phyloP scores from a whole-genome alignment of 2,329 filamentous ascomycete genomes.

The Ophiostoma triangulosporum region DNA sequence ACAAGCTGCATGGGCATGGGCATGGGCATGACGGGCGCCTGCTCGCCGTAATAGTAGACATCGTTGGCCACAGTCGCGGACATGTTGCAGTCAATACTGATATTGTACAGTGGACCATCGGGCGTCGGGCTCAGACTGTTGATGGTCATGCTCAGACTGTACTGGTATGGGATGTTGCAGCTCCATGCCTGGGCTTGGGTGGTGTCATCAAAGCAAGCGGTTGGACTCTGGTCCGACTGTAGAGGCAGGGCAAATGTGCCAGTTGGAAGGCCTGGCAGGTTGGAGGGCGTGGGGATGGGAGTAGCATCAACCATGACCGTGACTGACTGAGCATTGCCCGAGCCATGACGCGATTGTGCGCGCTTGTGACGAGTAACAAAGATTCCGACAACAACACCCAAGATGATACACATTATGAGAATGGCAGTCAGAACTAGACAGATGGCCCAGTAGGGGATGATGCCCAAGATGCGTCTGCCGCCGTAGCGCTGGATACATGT shows the following conservation, averaged over 20 bases:
- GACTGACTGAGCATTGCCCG: conserved; percentile 11
- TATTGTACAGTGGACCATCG: conserved; percentile 24
- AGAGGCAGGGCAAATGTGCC: conserved; percentile 45
- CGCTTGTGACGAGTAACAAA: conserved; percentile 24
- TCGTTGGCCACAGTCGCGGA: conserved; percentile 22
- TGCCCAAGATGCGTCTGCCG: conserved; percentile 41
- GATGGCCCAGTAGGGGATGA: conserved; percentile 50
- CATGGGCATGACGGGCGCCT: conserved; percentile 31
- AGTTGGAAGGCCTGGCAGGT: conserved; percentile 37
- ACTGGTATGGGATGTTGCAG: conserved; percentile 40
- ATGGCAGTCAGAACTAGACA: conserved; percentile 34
- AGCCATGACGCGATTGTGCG: conserved; percentile 12
- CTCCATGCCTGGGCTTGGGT: conserved; percentile 47
- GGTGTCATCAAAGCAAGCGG: conserved; percentile 43
- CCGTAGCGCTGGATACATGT: conserved; percentile 39
- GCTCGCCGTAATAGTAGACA: conserved; percentile 39
- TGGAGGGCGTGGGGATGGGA: conserved; percentile 36
- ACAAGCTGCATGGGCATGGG: conserved; percentile 32
- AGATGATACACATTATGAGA: conserved; percentile 38
- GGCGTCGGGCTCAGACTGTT: conserved; percentile 18
- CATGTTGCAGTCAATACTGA: conserved; percentile 26
- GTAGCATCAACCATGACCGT: conserved; percentile 34
- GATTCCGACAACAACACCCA: conserved; percentile 43
- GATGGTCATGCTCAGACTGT: conserved; percentile 26
- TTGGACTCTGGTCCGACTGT: conserved; percentile 33